Evolutionary conservation across 768 basidiomycete genomes (phyloP).

Genomic region (Rhizopogon salebrosus): DNA sequence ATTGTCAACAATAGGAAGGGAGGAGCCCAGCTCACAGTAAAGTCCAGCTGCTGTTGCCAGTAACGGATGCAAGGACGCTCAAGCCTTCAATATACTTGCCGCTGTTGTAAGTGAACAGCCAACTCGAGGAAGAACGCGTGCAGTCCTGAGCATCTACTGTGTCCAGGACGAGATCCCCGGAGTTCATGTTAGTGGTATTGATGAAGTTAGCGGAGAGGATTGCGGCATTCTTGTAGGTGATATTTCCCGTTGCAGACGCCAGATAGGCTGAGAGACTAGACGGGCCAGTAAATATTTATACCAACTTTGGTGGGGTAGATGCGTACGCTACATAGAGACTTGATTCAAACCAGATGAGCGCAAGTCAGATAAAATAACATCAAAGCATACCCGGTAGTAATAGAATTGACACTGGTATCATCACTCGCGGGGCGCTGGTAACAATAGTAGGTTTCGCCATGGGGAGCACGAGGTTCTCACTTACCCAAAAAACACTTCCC

Average conservation of each 20-base stretch:
- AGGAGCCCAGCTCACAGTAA: constrained; percentile 28
- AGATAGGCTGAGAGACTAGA: constrained; percentile 45
- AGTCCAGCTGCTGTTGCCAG: constrained; percentile 37
- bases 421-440: constrained; percentile 36
- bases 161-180: constrained; percentile 39
- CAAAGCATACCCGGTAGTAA: constrained; percentile 42
- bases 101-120: constrained; percentile 51
- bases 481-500: constrained; percentile 53
- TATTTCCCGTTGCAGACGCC: constrained; percentile 38
- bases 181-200: constrained; percentile 38
- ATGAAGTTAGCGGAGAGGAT: constrained; percentile 46
- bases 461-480: background rate
- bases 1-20: constrained; percentile 2
- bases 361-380: background rate
- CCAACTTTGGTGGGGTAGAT: background rate
- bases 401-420: constrained; percentile 42
- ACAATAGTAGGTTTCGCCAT: background rate
- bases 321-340: constrained; percentile 39
- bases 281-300: background rate
- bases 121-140: constrained; percentile 37
- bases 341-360: background rate
- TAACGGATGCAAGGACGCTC: constrained; percentile 38
- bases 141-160: constrained; percentile 43
- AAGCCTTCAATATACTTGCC: constrained; percentile 52
- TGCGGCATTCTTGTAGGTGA: constrained; percentile 42